Percentiles rank a stretch among this genome's conserved stretches.
Conservation (phyloP, 352 stramenopile genomes). For the Globisporangium camurandrum region DNA sequence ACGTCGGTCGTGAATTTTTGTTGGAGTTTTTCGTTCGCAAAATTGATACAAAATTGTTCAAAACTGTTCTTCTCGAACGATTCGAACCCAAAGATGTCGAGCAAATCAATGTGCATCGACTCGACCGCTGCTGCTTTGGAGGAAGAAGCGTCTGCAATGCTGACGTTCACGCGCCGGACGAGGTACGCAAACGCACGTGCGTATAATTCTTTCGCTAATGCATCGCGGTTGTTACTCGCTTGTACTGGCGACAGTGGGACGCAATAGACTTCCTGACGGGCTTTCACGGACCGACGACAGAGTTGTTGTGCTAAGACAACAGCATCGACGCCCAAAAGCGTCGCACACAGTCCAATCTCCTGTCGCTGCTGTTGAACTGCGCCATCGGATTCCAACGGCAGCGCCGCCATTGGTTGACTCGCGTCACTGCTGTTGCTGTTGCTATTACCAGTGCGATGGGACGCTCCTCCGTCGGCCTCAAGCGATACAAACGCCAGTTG, state of each 20-base stretch:
- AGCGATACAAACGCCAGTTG: conserved; percentile 76
- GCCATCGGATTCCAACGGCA: conserved; percentile 16
- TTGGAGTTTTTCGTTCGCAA: conserved; percentile 93
- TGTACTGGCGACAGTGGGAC: conserved; percentile 66
- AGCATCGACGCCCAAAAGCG: conserved; percentile 64
- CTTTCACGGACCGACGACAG: conserved; percentile 78
- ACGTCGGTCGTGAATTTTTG: conserved; percentile 87
- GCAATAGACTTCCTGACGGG: conserved; percentile 75
- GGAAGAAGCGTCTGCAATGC: conserved; percentile 49
- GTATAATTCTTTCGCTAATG: conserved; percentile 94
- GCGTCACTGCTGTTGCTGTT: conserved; percentile 62
- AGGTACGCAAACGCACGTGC: conserved; percentile 93
- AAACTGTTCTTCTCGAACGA: conserved; percentile 91
- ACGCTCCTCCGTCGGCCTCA: too few relatives aligned
- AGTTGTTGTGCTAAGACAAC: conserved; percentile 53
- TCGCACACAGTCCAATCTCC: conserved; percentile 55
- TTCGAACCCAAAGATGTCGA: conserved; percentile 98
- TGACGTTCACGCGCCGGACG: conserved; percentile 82
- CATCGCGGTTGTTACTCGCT: conserved; percentile 88
- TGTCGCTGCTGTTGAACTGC: conserved; percentile 44
- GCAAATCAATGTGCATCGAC: conserved; percentile 88
- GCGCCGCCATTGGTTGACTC: conserved; percentile 52
- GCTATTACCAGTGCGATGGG: too few relatives aligned
- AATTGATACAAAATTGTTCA: conserved; percentile 96
- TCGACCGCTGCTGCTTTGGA: conserved; percentile 18